These are phyloP conservation scores for Calonectria hawksworthii DNA, from an alignment of 2,329 filamentous ascomycete genomes.

Conservation along the genomic window DNA sequence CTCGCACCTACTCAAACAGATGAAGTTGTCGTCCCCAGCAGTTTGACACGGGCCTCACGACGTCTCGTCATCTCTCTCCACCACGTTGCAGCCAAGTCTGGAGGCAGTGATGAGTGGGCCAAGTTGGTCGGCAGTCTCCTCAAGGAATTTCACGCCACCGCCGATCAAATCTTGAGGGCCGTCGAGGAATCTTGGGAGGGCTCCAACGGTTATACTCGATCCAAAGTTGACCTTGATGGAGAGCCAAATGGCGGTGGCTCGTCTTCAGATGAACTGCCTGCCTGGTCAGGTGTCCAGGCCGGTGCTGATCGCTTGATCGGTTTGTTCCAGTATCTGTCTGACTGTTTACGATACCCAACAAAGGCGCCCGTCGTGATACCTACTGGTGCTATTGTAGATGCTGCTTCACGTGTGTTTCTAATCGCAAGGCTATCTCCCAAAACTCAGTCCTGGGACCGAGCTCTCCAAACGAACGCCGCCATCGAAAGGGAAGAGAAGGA, in stretches of 20 bases:
- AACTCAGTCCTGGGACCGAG: constrained; percentile 62
- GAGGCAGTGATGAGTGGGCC: constrained; percentile 82
- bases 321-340: constrained; percentile 75
- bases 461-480: constrained; percentile 77
- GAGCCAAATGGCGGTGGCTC: constrained; percentile 63
- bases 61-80: constrained; percentile 79
- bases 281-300: constrained; percentile 81
- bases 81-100: constrained; percentile 85
- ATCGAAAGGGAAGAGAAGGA: constrained; percentile 87
- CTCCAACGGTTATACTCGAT: constrained; percentile 62
- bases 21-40: constrained; percentile 60
- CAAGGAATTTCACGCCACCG: constrained; percentile 76
- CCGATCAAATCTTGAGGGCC: constrained; percentile 83
- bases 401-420: constrained; percentile 78
- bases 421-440: constrained; percentile 68
- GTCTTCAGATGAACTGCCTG: constrained; percentile 66
- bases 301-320: constrained; percentile 79
- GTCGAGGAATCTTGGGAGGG: constrained; percentile 88
- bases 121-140: constrained; percentile 74
- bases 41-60: constrained; percentile 70
- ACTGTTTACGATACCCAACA: constrained; percentile 75
- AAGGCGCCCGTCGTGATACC: constrained; percentile 76
- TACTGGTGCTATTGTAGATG: constrained; percentile 76
- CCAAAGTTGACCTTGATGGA: constrained; percentile 59
- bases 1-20: constrained; percentile 75